Evolutionary conservation across 768 basidiomycete genomes (phyloP), one percentile per base, ranked within the genome.

Genomic region (Rhizopogon vesiculosus): DNA sequence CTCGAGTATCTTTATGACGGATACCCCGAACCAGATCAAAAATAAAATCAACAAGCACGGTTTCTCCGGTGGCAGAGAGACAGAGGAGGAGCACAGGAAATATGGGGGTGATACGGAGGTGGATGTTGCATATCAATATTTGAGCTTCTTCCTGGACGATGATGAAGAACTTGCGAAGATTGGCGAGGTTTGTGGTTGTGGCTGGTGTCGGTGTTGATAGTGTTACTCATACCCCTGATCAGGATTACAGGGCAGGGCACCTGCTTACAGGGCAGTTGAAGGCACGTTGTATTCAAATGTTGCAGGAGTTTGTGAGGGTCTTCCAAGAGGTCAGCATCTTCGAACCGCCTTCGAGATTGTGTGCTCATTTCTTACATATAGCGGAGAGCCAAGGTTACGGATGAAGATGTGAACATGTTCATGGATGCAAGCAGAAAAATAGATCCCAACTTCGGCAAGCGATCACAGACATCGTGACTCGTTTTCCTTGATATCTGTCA

Each of bases 31-130:
- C 55, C 91, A 95, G 72, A 98, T 99, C 74, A 96, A 97, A 76
- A 97, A 93, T 69, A 99, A 99, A 77, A 84, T 99, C 65, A 97
- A 93, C 68, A 85, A 79, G 62, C 93, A 99, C 65, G 97, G 93
- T 2, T 99, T 98, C 73, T 94, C 91, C 1, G 97, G 97, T 9
- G 97, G 97, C 19, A 78, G 84, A 67, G 95, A 94, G 72, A 93
- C 93, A n/a, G 88, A 93, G 71, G 96, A 98, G 71, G 92, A 97
- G 57, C 97, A 99, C 68, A 68, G 93, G 59, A 80, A 77, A 63
- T 73, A 89, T 16, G 97, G 97, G 4, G 97, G 97, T 0, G 81
- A 98, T 69, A 86, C 93, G 1, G 93, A 98, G 52, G 93, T 98
- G 18, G 97, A 99, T 69, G 92, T 99, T 54, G 80, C 87, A 55